Base-by-base conservation (phyloP, 2,329 filamentous ascomycete species). In the Diaporthe longicolla region DNA sequence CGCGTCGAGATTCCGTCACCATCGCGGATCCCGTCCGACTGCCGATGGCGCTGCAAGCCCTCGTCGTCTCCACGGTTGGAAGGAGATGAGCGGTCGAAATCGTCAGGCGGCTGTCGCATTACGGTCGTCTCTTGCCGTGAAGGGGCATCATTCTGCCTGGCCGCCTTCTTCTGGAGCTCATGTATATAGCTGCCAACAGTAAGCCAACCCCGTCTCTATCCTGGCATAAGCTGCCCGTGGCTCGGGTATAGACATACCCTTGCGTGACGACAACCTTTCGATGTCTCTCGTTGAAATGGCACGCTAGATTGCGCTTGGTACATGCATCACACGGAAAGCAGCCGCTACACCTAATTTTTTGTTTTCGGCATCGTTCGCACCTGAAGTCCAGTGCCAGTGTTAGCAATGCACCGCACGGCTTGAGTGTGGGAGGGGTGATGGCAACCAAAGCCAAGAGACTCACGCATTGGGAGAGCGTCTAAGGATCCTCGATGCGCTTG, bases 181-280 rank as follows among this genome's bases (percentile, higher is more conserved):
- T 52, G 63, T 35, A 66, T 66, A 21, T 66, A 66, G 4, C 63
- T 66, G n/a, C 15, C 3, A 40, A 15, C 1, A 21, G 21, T 26
- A 10, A 37, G 63, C 19, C 3, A 24, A 24, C 10, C 10, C 10
- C n/a, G 15, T 19, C 6, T 37, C 32, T 11, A 26, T 13, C 8
- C 11, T n/a, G 10, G 45, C 1, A n/a, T n/a, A 40, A 1, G 3
- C 8, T 21, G 1, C 9, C 15, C 32, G 4, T 17, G 29, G 7
- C 13, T 37, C n/a, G 37, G 66, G 70, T 35, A 17, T 9, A 61
- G 50, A 76, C 79, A 73, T 76, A 87, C 86, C 84, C 85, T 79
- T 82, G 81, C 19, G 86, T 87, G 7, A 88, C 86, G 4, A 88
- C 78, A 21, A 88, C 81, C 75, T 87, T 88, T 69, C 87, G 84